These are phyloP conservation scores for Coemansia sp. DNA, from an alignment of 192 early-diverging fungal species.

Conservation along the genomic window DNA sequence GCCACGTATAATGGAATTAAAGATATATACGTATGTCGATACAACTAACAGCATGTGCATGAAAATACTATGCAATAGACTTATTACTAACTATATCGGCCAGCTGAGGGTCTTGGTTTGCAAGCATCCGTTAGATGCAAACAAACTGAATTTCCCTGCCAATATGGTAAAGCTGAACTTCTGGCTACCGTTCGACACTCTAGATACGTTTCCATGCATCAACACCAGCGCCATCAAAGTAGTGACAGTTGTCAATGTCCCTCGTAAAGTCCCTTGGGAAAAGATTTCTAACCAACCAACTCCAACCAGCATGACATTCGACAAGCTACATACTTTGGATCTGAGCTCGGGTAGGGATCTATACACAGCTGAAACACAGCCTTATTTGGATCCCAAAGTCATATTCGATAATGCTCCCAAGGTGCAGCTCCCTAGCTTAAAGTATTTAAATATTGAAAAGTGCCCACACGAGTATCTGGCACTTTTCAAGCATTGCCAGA, in stretches of 20 bases:
- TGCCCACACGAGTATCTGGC: neutral
- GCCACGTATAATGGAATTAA: no score
- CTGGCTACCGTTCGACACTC: neutral
- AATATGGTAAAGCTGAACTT: neutral
- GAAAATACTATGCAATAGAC: neutral
- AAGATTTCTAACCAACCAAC: neutral
- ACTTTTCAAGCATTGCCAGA: conserved; percentile 2
- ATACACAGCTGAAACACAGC: conserved; percentile 1
- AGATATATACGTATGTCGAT: no score
- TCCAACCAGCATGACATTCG: neutral
- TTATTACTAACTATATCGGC: neutral
- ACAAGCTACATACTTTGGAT: neutral
- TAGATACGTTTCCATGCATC: neutral
- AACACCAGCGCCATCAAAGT: neutral
- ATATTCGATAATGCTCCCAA: conserved; percentile 7
- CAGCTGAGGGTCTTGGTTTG: neutral
- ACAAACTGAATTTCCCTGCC: neutral
- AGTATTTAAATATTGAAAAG: neutral
- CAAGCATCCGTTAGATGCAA: neutral
- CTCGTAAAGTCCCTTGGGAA: neutral
- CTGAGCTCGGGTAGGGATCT: neutral
- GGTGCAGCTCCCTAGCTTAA: neutral
- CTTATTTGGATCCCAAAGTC: neutral
- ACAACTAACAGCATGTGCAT: neutral
- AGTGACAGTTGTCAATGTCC: neutral